phyloP scores from a whole-genome alignment of 179 eudicot species.

The Silene coronaria region DNA sequence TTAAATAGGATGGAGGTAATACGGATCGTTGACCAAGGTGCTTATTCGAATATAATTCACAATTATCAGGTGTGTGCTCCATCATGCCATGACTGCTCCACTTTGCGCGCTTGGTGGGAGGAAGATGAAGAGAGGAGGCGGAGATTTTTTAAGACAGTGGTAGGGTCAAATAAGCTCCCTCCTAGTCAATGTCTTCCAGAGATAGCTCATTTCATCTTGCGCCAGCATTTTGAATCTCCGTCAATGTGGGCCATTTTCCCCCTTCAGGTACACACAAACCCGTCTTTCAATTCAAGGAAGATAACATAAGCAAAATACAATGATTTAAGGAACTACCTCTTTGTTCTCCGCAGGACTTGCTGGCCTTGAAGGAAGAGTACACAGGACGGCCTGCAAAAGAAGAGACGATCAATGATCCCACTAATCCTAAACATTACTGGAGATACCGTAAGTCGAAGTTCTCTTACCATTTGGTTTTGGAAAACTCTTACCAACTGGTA shows the following conservation, averaged over 20 bases:
- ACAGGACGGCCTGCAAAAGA: conserved; percentile 77
- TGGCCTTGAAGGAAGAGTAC: conserved; percentile 84
- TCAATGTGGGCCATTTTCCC: conserved; percentile 99
- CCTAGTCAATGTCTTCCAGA: conserved; percentile 79
- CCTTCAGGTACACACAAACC: conserved; percentile 57
- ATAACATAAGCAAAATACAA: not conserved
- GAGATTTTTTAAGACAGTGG: conserved; percentile 51
- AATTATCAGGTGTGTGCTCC: conserved; percentile 88
- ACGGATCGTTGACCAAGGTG: not conserved
- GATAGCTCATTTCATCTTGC: conserved; percentile 62
- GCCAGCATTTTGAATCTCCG: conserved; percentile 92
- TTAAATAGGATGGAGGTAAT: no score
- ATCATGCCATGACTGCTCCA: conserved; percentile 94
- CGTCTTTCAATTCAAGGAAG: not conserved
- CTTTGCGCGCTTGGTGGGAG: conserved; percentile 99
- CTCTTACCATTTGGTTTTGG: not conserved
- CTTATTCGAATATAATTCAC: not conserved
- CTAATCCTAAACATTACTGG: conserved; percentile 98
- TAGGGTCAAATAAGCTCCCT: conserved; percentile 67
- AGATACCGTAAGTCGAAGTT: conserved; percentile 60
- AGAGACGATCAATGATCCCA: conserved; percentile 96
- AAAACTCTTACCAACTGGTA: no score
- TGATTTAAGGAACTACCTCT: not conserved
- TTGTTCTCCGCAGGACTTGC: conserved; percentile 47
- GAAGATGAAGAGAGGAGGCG: conserved; percentile 93